Base-by-base conservation (phyloP, 2,329 filamentous ascomycete species). In the Tolypocladium cylindrosporum region DNA sequence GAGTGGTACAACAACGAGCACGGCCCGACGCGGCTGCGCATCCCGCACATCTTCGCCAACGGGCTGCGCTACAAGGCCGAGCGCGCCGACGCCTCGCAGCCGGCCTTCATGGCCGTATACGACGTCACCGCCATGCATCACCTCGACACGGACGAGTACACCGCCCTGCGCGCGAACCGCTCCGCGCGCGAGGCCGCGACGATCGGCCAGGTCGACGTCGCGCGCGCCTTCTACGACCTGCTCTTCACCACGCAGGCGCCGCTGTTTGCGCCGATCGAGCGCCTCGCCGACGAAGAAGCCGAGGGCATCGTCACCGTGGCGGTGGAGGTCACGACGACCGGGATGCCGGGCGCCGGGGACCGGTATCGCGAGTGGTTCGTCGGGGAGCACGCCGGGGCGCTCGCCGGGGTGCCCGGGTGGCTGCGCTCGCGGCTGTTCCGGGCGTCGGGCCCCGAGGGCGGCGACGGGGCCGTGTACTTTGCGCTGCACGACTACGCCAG, bases 1-100 rank as follows among this genome's bases (percentile, higher is more conserved):
- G 90, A 95, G 70, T 93, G 90, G 89, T 96, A 96, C 77, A 92
- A 95, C 76, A 94, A 91, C 72, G 91, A 96, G 75, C 91, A 96
- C 74, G 91, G 91, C 57, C 91, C 91, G 21, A 83, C 86, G 19
- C 87, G 91, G 54, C 81, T 95, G 8, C 87, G 90, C 54, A 75
- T 95, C 16, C 84, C 89, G 4, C 85, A 88, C 65, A 85, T 92
- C 68, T 84, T 85, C 68, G 70, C 75, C 64, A 94, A 90, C 70
- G 91, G 91, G 59, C 86, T 94, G 65, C 87, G 91, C 50, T 96
- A 91, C 74, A 81, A 79, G 34, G 87, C 89, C 10, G 81, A 75
- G n/a, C 21, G n/a, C 19, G 89, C 93, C 69, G 74, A 77, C 55
- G 60, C 77, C 62, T 90, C 74, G 62, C 61, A 77, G 63, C 90